Evolutionary conservation across 148 eudicot species (phyloP).

Genomic region (Suaeda aralocaspica): DNA sequence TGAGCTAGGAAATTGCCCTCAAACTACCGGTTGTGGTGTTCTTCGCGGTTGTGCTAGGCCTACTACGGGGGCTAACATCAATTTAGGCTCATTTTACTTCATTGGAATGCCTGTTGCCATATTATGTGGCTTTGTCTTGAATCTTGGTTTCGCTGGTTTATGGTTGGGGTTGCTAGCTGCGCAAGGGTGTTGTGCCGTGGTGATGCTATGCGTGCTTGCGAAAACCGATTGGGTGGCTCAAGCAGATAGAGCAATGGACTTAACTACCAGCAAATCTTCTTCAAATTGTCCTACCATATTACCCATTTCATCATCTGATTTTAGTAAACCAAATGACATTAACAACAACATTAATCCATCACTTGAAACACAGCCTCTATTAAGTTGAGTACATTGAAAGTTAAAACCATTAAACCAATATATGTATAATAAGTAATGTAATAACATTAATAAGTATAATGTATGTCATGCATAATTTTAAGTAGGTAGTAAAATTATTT

Average conservation of each 20-base stretch:
- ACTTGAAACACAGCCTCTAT: slow-evolving; percentile 60
- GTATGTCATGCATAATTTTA: background rate
- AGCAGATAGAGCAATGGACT: slow-evolving; percentile 54
- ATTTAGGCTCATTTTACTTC: slow-evolving; percentile 78
- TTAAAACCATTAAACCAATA: background rate
- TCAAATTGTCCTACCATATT: slow-evolving; percentile 9
- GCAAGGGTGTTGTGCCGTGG: slow-evolving; percentile 61
- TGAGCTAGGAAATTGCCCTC: slow-evolving; percentile 94
- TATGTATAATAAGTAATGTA: background rate
- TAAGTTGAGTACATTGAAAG: slow-evolving; percentile 7
- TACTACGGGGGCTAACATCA: slow-evolving; percentile 70
- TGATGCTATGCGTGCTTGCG: slow-evolving; percentile 56
- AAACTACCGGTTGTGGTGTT: slow-evolving; percentile 87
- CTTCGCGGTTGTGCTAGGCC: slow-evolving; percentile 87
- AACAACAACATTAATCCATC: slow-evolving; percentile 9
- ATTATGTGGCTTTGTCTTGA: slow-evolving; percentile 54
- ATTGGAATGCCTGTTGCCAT: slow-evolving; percentile 86
- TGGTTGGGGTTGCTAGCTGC: slow-evolving; percentile 92
- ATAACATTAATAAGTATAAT: too few relatives aligned
- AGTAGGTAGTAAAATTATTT: background rate
- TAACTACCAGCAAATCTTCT: slow-evolving; percentile 32
- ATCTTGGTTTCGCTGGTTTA: slow-evolving; percentile 68
- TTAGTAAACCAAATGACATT: background rate
- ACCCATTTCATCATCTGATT: slow-evolving; percentile 24
- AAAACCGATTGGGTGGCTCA: slow-evolving; percentile 69